Evolutionary conservation across 768 basidiomycete genomes (phyloP).

Genomic region (Fomitopsis pulvina): DNA sequence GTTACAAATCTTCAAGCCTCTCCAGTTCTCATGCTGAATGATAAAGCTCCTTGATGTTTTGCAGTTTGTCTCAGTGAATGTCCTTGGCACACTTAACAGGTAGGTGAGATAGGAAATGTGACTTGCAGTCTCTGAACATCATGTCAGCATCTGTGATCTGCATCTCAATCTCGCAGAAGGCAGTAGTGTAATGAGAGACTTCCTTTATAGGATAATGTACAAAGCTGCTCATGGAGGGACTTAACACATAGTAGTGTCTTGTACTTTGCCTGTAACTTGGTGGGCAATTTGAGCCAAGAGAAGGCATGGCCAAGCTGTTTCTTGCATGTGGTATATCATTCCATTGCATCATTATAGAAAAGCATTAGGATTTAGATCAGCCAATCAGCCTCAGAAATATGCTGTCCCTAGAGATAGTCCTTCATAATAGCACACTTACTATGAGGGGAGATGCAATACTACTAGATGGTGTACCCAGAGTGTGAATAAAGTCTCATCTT

Average conservation of each 20-base stretch:
- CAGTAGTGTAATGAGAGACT: background rate
- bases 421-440: background rate
- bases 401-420: constrained; percentile 1
- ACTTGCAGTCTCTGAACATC: constrained; percentile 1
- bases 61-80: constrained; percentile 4
- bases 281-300: constrained; percentile 1
- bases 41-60: constrained; percentile 2
- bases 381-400: constrained; percentile 4
- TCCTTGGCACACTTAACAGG: constrained; percentile 2
- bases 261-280: background rate
- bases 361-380: constrained; percentile 5
- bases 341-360: background rate
- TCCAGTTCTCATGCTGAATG: constrained; percentile 1
- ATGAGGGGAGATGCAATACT: background rate
- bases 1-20: background rate
- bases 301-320: constrained; percentile 2
- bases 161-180: constrained; percentile 4
- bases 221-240: constrained; percentile 1
- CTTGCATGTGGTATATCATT: constrained; percentile 2
- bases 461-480: background rate
- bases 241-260: constrained; percentile 2
- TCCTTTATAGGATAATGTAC: background rate
- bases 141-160: constrained; percentile 4
- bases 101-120: constrained; percentile 1
- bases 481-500: background rate